Evolutionary conservation across 352 stramenopile species (phyloP), one percentile per base, ranked within the genome.

Genomic region (Blastocystis sp.): DNA sequence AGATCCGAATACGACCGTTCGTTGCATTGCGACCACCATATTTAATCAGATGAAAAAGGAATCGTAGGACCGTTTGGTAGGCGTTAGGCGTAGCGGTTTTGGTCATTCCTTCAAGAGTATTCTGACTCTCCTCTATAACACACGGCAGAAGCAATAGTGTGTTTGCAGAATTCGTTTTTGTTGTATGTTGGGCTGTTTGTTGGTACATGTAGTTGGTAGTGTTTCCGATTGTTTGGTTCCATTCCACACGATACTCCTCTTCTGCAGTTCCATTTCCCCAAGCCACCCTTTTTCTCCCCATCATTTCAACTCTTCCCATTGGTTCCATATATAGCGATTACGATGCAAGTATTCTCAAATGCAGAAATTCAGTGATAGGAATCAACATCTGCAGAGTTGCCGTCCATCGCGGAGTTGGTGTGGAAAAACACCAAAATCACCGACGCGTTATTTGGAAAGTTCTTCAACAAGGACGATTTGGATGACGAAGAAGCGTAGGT

Each of bases 101-200:
- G 44, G 38, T 59, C 48, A 78, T 59, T 38, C 38, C 16, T 56
- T 46, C 65, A 78, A 78, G 42, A 78, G 56, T 38, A 78, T 78
- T 42, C 34, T 78, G 6, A 78, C 65, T 56, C 65, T 78, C 21
- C 65, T 78, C 27, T 78, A 78, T 38, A 78, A 78, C 42, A 21
- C 24, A 18, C 44, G 65, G 34, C 65, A 78, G 40, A 78, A 61
- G 46, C 46, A 59, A 36, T 51, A 49, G 46, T 73, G n/a, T n/a
- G n/a, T n/a, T n/a, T n/a, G n/a, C n/a, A n/a, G n/a, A n/a, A n/a
- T n/a, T n/a, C n/a, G n/a, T 34, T 48, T 75, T 75, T 6, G n/a
- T 78, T 42, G 21, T n/a, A n/a, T n/a, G n/a, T n/a, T n/a, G n/a
- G n/a, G n/a, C n/a, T n/a, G n/a, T n/a, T n/a, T n/a, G n/a, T n/a